Conservation (phyloP, 441 rosid species). For the Cnidoscolus chayamansa region DNA sequence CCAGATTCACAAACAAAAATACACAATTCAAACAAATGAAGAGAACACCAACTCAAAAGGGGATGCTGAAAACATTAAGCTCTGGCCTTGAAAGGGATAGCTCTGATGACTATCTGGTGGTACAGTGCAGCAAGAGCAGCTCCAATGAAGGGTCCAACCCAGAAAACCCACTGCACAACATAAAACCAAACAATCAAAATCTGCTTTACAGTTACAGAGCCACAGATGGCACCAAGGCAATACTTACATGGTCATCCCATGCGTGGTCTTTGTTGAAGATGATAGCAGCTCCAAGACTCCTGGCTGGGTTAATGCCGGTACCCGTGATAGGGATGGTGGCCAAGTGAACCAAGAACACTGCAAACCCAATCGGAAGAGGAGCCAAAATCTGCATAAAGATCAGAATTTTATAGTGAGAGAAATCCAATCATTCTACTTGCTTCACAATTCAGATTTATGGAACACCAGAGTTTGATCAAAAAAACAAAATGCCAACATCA, state of each 20-base stretch:
- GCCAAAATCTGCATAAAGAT: conserved; percentile 36
- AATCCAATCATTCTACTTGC: background rate
- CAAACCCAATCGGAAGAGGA: conserved; percentile 11
- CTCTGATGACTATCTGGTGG: conserved; percentile 85
- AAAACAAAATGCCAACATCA: no score
- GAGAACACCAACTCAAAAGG: background rate
- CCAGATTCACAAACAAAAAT: conserved; percentile 22
- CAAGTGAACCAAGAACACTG: conserved; percentile 12
- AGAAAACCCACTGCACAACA: conserved; percentile 74
- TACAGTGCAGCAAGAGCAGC: conserved; percentile 90
- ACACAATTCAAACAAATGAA: conserved; percentile 11
- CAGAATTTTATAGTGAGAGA: background rate
- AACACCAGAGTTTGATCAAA: no score
- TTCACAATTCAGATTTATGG: no score
- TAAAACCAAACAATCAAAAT: background rate
- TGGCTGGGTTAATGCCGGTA: conserved; percentile 15
- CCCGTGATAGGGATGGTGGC: conserved; percentile 18
- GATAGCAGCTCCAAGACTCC: conserved; percentile 15
- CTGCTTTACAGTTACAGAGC: background rate
- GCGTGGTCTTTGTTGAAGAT: conserved; percentile 1
- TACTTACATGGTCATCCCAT: conserved; percentile 17
- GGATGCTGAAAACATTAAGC: conserved; percentile 22
- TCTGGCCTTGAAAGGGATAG: conserved; percentile 78
- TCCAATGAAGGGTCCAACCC: conserved; percentile 94
- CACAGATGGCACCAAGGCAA: no score